Evolutionary conservation across 1,284 basidiomycete species (phyloP), one percentile per base, ranked within the genome.

Genomic region (Coniferiporia sulphurascens): DNA sequence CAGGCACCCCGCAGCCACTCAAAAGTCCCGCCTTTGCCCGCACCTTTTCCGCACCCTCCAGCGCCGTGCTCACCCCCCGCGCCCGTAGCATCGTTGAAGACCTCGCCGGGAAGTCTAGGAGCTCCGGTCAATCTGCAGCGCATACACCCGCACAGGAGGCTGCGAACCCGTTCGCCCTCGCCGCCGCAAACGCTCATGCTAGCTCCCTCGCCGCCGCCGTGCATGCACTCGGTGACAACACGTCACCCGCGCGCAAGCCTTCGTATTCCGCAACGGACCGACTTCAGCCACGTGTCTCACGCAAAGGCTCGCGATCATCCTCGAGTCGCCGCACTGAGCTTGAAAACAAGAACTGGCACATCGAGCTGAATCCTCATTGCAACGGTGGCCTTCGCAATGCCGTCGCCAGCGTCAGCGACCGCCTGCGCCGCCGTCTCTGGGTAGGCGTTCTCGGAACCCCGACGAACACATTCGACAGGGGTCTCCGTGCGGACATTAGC

Each of bases 331-430:
- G 72, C n/a, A 69, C 69, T 19, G 65, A 65, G 21, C 55, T 59
- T 36, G 22, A 66, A 44, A 63, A 51, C 15, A 55, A 44, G 12
- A 72, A 78, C 4, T 80, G 78, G 71, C 82, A 86, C 64, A 76
- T 88, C 60, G 87, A 88, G 52, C 76, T 78, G 27, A 91, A 89
- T 68, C 77, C 83, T 0, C 87, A 87, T 62, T 85, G 86, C 62
- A 93, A 93, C 64, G 89, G 89, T 13, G 90, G 90, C 4, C 75
- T 93, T 55, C 86, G 86, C 68, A 93, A 93, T 63, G 90, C 91
- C 9, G 70, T 92, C 10, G 80, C 86, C 32, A 86, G 84, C 64
- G 80, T 89, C 52, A 76, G 79, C 34, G 75, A 76, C 22, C 77
- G 81, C 1, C 64, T 83, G 10, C 65, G 68, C 0, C 71, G 71